Evolutionary conservation across 768 basidiomycete genomes (phyloP).

Genomic region (Lentinula sp.): DNA sequence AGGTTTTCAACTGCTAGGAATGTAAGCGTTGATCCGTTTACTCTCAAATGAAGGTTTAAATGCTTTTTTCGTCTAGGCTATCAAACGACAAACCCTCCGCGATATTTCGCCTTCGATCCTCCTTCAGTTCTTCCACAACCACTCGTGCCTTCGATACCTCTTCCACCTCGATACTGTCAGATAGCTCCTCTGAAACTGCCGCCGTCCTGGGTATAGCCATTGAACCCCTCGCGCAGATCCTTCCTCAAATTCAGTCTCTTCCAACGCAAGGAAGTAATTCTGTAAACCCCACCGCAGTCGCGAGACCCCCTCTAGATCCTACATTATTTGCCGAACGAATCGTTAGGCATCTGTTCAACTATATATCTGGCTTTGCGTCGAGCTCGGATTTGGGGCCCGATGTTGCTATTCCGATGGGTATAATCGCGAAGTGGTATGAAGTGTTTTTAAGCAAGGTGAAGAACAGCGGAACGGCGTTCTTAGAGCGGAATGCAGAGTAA

Average conservation of each 20-base stretch:
- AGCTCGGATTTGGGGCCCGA: conserved; percentile 39
- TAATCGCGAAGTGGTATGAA: conserved; percentile 71
- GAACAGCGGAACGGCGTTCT: conserved; percentile 53
- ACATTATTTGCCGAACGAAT: conserved; percentile 59
- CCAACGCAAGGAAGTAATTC: conserved; percentile 23
- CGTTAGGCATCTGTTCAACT: conserved; percentile 72
- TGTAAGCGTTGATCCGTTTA: conserved; percentile 40
- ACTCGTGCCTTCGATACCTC: conserved; percentile 32
- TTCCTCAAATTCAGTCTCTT: conserved; percentile 47
- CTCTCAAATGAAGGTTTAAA: neutral
- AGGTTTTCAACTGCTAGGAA: conserved; percentile 81
- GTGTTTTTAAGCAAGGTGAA: conserved; percentile 53
- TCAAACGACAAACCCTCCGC: conserved; percentile 89
- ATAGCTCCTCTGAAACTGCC: conserved; percentile 46
- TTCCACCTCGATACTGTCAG: conserved; percentile 21
- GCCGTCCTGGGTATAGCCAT: conserved; percentile 77
- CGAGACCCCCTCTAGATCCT: conserved; percentile 32
- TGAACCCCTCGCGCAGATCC: conserved; percentile 64
- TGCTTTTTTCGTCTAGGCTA: conserved; percentile 43
- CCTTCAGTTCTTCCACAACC: conserved; percentile 38
- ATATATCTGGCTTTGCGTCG: conserved; percentile 59
- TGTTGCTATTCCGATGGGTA: conserved; percentile 51
- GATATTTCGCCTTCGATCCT: conserved; percentile 76
- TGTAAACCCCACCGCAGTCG: conserved; percentile 1
- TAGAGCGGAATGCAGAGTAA: conserved; percentile 42